Base-by-base conservation (phyloP, 331 rosid species). In the Cydonia oblonga region DNA sequence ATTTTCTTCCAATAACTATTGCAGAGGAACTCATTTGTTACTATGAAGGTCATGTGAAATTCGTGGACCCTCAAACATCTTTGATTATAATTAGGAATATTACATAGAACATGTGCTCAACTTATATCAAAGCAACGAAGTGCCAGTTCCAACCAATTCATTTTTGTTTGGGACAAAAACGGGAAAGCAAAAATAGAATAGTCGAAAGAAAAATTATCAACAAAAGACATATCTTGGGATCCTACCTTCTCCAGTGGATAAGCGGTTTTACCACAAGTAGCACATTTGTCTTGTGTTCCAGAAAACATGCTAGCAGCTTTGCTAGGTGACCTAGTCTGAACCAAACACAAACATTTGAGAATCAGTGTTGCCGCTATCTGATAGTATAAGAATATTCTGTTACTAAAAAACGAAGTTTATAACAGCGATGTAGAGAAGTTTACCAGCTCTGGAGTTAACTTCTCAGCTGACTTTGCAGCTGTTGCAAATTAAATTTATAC, bases 231-330 rank as follows among this genome's bases (percentile, higher is more conserved):
- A 59, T 77, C 71, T 69, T 38, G 8, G 25, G 66, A 80, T 71
- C 76, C n/a, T 81, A 93, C 98, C 97, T 89, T 93, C 85, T 93
- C 98, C 82, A 91, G 78, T 42, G 98, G 98, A 79, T 91, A 91
- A 33, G 96, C 98, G 46, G 92, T 93, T 84, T 93, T 93, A 20
- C 92, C 97, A 65, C 98, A 93, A 51, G 98, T 88, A 16, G 97
- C 96, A 62, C 97, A 93, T 78, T 93, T 93, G 30, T 93, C 98
- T 83, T 93, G 98, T 16, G 98, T 93, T 68, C 98, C 98, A 72
- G 98, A 93, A 78, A 93, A 93, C 98, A 93, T 89, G 81, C 96
- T 42, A 0, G 98, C 98, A 62, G 98, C 96, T 89, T 86, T 93
- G 82, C 97, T 93, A 19, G 96, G 92, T 19, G 96, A 85, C 76